Evolutionary conservation across 1,284 basidiomycete genomes (phyloP), one percentile per base, ranked within the genome.

Genomic region (Puccinia triticina): DNA sequence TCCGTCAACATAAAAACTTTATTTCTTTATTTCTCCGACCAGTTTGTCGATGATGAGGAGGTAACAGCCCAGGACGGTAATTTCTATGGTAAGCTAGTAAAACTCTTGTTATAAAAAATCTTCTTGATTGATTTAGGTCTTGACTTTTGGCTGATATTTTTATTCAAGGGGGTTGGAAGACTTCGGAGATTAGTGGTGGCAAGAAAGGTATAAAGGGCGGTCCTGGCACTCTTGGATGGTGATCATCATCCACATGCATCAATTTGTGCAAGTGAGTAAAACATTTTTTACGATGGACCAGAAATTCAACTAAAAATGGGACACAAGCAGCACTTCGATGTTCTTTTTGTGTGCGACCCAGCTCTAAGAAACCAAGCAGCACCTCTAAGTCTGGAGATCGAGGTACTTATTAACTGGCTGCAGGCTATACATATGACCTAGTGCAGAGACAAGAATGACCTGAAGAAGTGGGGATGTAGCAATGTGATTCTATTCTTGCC

Each of bases 171-270:
- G 86, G 85, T 23, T 86, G 86, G 85, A 86, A 85, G 75, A 86
- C 85, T 29, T 85, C 85, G 40, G 85, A 86, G 83, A 86, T 86
- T 69, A 86, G 84, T 11, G 86, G 86, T 18, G 86, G 86, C 5
- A 83, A 86, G 37, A 83, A 84, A 71, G 86, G 86, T 55, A 85
- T 86, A 74, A 86, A 86, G 84, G 86, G 85, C 76, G 86, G 85
- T 85, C 84, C 67, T 7, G 77, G 77, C 3, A 72, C 77, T 10
- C 43, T 50, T 11, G 77, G 77, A 53, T 80, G 77, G 77, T 80
- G 32, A 77, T 50, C 34, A 43, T 64, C 29, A 64, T 64, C 61
- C 61, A 64, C 29, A 16, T 64, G 2, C 40, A 50, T 50, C 16
- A 46, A 14, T 46, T 46, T 46, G 14, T 46, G 43, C 43, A 46